Evolutionary conservation across 257 asterid species (phyloP).

Genomic region (Ligustrum vulgare): DNA sequence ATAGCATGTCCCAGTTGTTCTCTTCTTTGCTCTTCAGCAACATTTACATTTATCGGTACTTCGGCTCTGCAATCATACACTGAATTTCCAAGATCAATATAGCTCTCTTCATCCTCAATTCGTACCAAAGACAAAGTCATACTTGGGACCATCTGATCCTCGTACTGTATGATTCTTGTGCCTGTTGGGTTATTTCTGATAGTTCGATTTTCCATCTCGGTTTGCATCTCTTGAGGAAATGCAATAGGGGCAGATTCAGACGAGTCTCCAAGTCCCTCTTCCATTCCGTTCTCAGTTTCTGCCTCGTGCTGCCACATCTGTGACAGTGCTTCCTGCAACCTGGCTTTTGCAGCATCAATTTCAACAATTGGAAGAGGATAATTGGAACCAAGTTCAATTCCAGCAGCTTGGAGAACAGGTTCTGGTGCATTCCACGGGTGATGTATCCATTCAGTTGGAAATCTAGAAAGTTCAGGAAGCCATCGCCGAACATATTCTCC

Average conservation of each 20-base stretch:
- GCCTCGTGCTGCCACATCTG: conserved; percentile 84
- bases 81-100: conserved; percentile 42
- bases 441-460: conserved; percentile 96
- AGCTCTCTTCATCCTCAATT: conserved; percentile 61
- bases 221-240: conserved; percentile 71
- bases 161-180: conserved; percentile 45
- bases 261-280: conserved; percentile 96
- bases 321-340: conserved; percentile 69
- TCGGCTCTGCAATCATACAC: conserved; percentile 60
- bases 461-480: conserved; percentile 89
- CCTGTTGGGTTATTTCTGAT: conserved; percentile 44
- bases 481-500: conserved; percentile 95
- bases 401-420: conserved; percentile 87
- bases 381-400: conserved; percentile 89
- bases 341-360: conserved; percentile 64
- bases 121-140: conserved; percentile 66
- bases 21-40: conserved; percentile 35
- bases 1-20: conserved; percentile 27
- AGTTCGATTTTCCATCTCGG: conserved; percentile 62
- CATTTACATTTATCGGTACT: conserved; percentile 66
- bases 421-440: conserved; percentile 94
- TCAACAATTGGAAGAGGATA: conserved; percentile 78
- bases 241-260: conserved; percentile 63
- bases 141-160: conserved; percentile 95
- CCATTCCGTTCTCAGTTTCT: conserved; percentile 70